Conservation (phyloP, 2,329 filamentous ascomycete genomes). For the Pseudofabraea citricarpa region DNA sequence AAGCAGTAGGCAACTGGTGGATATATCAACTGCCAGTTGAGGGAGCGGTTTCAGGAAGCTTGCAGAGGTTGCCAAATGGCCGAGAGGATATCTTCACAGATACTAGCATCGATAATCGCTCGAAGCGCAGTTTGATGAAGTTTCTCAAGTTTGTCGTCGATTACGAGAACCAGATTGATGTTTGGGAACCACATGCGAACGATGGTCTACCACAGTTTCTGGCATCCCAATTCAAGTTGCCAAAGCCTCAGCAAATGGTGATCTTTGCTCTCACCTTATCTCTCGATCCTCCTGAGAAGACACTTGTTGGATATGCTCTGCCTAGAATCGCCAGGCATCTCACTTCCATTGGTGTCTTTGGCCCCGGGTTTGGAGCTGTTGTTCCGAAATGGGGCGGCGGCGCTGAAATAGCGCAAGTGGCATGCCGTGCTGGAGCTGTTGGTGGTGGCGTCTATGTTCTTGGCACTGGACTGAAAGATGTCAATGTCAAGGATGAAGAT, state of each 20-base stretch:
- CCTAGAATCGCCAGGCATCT: constrained; percentile 74
- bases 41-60: constrained; percentile 21
- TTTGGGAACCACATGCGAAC: constrained; percentile 54
- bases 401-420: constrained; percentile 86
- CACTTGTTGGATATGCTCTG: constrained; percentile 61
- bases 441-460: constrained; percentile 89
- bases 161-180: constrained; percentile 54
- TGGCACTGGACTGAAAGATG: constrained; percentile 56
- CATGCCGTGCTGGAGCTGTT: constrained; percentile 84
- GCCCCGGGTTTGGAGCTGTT: constrained; percentile 82
- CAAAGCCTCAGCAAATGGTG: constrained; percentile 60
- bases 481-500: constrained; percentile 23
- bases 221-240: constrained; percentile 59
- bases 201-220: constrained; percentile 55
- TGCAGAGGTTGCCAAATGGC: constrained; percentile 77
- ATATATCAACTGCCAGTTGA: constrained; percentile 44
- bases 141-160: constrained; percentile 84
- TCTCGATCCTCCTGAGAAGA: constrained; percentile 47
- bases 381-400: constrained; percentile 90
- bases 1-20: constrained; percentile 91
- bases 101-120: constrained; percentile 67
- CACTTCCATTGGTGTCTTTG: constrained; percentile 81
- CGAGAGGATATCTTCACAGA: constrained; percentile 89
- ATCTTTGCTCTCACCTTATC: constrained; percentile 71
- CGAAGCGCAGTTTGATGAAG: constrained; percentile 87